Base-by-base conservation (phyloP, 1,284 basidiomycete genomes). In the Leccinum griseonigrum region DNA sequence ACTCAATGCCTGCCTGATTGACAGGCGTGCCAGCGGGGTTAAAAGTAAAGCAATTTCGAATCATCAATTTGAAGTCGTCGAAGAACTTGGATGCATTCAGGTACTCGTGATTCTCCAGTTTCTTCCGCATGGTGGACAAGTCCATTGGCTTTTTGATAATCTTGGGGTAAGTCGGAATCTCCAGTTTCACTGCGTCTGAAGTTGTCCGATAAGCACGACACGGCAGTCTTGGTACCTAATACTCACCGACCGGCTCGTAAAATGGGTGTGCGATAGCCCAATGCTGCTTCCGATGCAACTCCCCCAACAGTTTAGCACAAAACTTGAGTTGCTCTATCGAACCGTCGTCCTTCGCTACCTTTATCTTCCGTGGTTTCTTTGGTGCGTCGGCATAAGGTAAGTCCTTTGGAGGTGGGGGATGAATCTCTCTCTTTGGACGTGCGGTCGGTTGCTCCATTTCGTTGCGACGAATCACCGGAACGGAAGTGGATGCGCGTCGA, bases 381-480 rank as follows among this genome's bases (percentile, higher is more conserved):
- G 85, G 87, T 14, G 76, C 82, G 69, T 95, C 92, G 32, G 85
- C 82, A 73, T 95, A 97, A 0, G 91, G 86, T 22, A 97, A 78
- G 69, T 98, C 97, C 75, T 95, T 95, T 0, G 95, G 89, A 14
- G 95, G 89, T 18, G 96, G 96, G 11, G 96, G 94, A 70, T 98
- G 95, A 46, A 98, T 96, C 75, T 98, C 97, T 58, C 97, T 92
- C 79, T 98, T 98, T 1, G 97, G 97, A 22, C 97, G 87, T n/a
- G 85, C 83, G 43, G 81, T 77, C 31, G 77, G 78, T 52, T 80
- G 81, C 40, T 80, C 76, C 14, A 79, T 81, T 14, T 90, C 88
- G 16, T 85, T 87, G 31, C 91, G 88, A 51, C 90, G 84, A 67
- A 92, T 91, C 58, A 86, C 85, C 56, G 91, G 92, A 7, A 92